These are phyloP conservation scores for Aspergillus sp. DNA, from an alignment of 2,329 filamentous ascomycete species.

Conservation along the genomic window DNA sequence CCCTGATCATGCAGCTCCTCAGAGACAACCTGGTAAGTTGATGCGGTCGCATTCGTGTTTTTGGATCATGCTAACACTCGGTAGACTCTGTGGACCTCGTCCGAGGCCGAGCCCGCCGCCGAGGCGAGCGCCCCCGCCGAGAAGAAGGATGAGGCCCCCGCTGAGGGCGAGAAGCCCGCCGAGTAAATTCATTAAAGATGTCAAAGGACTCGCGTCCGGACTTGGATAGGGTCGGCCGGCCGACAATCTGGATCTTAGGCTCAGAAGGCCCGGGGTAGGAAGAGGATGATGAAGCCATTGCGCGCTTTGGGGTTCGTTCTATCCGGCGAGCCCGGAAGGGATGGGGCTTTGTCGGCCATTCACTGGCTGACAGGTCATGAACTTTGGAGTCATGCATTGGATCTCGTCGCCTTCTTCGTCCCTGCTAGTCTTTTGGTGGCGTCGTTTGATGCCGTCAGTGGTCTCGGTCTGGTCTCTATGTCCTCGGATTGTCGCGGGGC, in stretches of 20 bases:
- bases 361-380: background rate
- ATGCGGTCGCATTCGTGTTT: background rate
- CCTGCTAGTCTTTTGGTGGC: conserved; percentile 3
- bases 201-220: conserved; percentile 32
- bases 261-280: conserved; percentile 11
- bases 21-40: conserved; percentile 85
- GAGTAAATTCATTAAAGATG: conserved; percentile 43
- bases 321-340: background rate
- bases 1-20: conserved; percentile 97
- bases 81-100: conserved; percentile 98
- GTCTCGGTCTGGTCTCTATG: conserved; percentile 15
- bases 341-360: background rate
- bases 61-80: conserved; percentile 29
- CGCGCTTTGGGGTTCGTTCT: conserved; percentile 9
- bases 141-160: conserved; percentile 47
- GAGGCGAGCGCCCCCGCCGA: conserved; percentile 48
- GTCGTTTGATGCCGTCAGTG: conserved; percentile 13
- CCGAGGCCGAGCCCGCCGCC: conserved; percentile 83
- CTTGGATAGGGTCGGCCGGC: conserved; percentile 15
- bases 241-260: conserved; percentile 13
- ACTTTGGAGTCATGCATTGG: conserved; percentile 1
- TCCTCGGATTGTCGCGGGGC: conserved; percentile 19
- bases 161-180: conserved; percentile 46
- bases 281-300: conserved; percentile 5
- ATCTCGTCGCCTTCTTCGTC: background rate